These are phyloP conservation scores for Phylloporus sp. DNA, from an alignment of 1,284 basidiomycete genomes.

Conservation along the genomic window DNA sequence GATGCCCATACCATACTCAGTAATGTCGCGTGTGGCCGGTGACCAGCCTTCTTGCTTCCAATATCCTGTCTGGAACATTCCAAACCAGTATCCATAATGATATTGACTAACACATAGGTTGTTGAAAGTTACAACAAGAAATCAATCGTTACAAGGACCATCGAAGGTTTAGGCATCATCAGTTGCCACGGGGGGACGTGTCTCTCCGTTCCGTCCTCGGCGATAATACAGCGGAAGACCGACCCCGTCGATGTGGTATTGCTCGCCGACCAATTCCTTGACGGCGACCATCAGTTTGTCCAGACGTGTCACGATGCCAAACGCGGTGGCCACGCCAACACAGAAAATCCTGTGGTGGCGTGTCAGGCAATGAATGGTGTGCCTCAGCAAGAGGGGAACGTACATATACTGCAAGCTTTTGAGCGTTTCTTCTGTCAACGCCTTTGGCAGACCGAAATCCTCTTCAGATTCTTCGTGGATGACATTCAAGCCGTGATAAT, in stretches of 20 bases:
- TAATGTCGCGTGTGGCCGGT: too few species aligned
- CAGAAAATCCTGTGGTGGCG: slow-evolving; percentile 60
- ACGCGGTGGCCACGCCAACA: slow-evolving; percentile 75
- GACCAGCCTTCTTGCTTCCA: too few species aligned
- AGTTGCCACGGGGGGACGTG: slow-evolving; percentile 13
- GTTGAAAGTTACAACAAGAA: too few species aligned
- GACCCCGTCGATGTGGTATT: slow-evolving; percentile 77
- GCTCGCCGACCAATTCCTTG: slow-evolving; percentile 82
- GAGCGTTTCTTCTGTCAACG: slow-evolving; percentile 65
- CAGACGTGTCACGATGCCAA: slow-evolving; percentile 65
- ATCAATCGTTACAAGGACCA: too few species aligned
- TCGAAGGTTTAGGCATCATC: not conserved
- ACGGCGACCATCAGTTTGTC: slow-evolving; percentile 77
- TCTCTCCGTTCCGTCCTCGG: slow-evolving; percentile 13
- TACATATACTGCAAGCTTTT: slow-evolving; percentile 74
- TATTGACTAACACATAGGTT: too few species aligned
- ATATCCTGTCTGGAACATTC: too few species aligned
- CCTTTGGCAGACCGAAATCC: slow-evolving; percentile 68
- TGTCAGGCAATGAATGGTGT: not conserved
- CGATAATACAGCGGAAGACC: slow-evolving; percentile 40
- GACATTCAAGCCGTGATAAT: slow-evolving; percentile 63
- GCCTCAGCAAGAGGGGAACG: slow-evolving; percentile 25
- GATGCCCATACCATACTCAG: too few species aligned
- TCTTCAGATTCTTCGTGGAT: slow-evolving; percentile 69
- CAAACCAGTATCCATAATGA: too few species aligned